Evolutionary conservation across 2,329 filamentous ascomycete genomes (phyloP).

Genomic region (Neonectria ditissima): DNA sequence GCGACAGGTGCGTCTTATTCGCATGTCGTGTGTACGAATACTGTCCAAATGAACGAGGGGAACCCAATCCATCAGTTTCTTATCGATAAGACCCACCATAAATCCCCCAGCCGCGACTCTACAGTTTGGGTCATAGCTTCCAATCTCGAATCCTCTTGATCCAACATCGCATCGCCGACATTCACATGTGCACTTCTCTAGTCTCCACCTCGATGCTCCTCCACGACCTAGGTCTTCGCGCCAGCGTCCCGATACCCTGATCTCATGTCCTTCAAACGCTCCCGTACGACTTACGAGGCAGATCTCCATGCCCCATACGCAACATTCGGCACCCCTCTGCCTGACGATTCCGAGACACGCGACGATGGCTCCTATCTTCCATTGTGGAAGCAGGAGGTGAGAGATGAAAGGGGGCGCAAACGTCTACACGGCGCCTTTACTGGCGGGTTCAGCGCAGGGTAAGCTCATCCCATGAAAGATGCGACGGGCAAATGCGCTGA

Average conservation of each 20-base stretch:
- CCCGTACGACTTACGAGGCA: slow-evolving; percentile 81
- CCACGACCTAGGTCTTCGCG: slow-evolving; percentile 6
- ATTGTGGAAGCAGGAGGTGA: slow-evolving; percentile 98
- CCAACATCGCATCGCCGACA: neutral
- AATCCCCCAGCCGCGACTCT: slow-evolving; percentile 8
- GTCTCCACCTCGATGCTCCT: slow-evolving; percentile 19
- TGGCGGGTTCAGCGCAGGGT: slow-evolving; percentile 96
- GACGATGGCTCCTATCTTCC: slow-evolving; percentile 95
- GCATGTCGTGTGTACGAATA: neutral
- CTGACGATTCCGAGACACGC: slow-evolving; percentile 79
- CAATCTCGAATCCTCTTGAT: neutral
- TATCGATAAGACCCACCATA: slow-evolving; percentile 27
- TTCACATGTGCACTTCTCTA: neutral
- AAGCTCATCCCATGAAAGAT: slow-evolving; percentile 52
- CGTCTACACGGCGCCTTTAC: slow-evolving; percentile 96
- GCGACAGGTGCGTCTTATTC: neutral
- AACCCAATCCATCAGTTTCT: neutral
- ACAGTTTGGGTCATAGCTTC: slow-evolving; percentile 17
- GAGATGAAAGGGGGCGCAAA: slow-evolving; percentile 90
- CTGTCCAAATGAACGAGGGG: neutral
- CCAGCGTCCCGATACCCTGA: slow-evolving; percentile 22
- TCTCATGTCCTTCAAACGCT: slow-evolving; percentile 83
- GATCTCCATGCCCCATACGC: slow-evolving; percentile 81
- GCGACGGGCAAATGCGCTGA: slow-evolving; percentile 22
- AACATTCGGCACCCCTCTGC: slow-evolving; percentile 86